Base-by-base conservation (phyloP, 768 basidiomycete species). In the Hortiboletus flavorubellus region DNA sequence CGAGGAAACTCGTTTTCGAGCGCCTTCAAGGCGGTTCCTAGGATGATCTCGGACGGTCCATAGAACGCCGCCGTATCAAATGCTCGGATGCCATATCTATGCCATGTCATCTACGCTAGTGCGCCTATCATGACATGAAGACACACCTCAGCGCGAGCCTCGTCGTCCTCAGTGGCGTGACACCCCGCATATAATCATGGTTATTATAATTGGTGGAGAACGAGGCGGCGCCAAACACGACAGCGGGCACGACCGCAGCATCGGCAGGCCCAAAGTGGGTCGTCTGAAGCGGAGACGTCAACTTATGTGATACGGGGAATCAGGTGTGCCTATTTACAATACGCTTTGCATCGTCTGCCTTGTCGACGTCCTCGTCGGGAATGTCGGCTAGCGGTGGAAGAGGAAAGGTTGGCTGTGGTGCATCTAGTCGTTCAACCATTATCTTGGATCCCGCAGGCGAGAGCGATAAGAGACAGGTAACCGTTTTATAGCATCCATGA, bases 11-110 rank as follows among this genome's bases (percentile, higher is more conserved):
- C 87, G 45, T 69, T 68, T 48, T 76, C 73, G 26, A 95, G 71
- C 0, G 79, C 73, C 48, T 81, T 69, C 34, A 91, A 73, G 16
- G 82, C 81, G 50, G 80, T 80, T 37, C 93, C 89, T 42, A 92
- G 73, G 0, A 93, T 76, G 59, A 84, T 78, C 71, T 94, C 92
- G 0, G 91, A 91, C 5, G 82, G 79, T 11, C 87, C 89, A 64
- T 94, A 94, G 66, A 83, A 90, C 7, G 84, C 80, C 12, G 90
- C 80, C 3, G 92, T 94, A 69, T 95, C 92, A 64, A 95, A 89
- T 0, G 87, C 86, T 34, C 71, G 72, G 52, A 94, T 85, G 29
- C 91, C 92, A 72, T 91, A 93, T 40, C 92, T 92, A 26, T 7
- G 3, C 5, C 3, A 38, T n/a, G 31, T 14, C 39, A 12, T 39